Evolutionary conservation across 371 early-diverging fungal genomes (phyloP).

Genomic region (Syncephalastrum racemosum): DNA sequence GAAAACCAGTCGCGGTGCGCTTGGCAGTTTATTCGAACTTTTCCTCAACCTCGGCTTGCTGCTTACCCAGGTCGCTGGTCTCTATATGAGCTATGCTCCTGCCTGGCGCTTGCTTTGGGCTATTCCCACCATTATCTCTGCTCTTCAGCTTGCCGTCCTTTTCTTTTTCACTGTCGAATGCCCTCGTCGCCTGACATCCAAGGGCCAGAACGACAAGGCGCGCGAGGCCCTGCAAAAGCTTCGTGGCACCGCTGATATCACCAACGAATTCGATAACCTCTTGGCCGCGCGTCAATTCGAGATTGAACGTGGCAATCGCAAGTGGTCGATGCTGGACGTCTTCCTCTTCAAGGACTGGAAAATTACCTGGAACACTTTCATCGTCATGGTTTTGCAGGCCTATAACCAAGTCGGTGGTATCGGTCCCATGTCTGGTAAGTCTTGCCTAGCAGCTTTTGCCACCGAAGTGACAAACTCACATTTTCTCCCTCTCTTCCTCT

Average conservation of each 20-base stretch:
- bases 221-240: conserved; percentile 58
- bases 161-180: conserved; percentile 77
- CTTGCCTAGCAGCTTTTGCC: not conserved
- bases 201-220: conserved; percentile 54
- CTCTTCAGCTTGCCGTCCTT: conserved; percentile 60
- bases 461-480: not conserved
- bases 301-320: conserved; percentile 20
- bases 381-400: conserved; percentile 47
- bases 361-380: conserved; percentile 37
- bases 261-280: conserved; percentile 32
- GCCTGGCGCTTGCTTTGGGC: conserved; percentile 71
- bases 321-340: conserved; percentile 41
- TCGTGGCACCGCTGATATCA: conserved; percentile 48
- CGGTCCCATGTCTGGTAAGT: conserved; percentile 48
- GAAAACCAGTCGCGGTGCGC: conserved; percentile 67
- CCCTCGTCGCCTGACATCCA: conserved; percentile 67
- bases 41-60: conserved; percentile 80
- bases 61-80: conserved; percentile 63
- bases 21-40: conserved; percentile 53
- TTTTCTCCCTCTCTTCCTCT: not conserved
- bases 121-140: conserved; percentile 57
- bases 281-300: conserved; percentile 44
- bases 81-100: conserved; percentile 56
- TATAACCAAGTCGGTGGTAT: conserved; percentile 51
- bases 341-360: conserved; percentile 31